phyloP scores from a whole-genome alignment of 2,329 filamentous ascomycete species.

The Neopestalotiopsis sp. region DNA sequence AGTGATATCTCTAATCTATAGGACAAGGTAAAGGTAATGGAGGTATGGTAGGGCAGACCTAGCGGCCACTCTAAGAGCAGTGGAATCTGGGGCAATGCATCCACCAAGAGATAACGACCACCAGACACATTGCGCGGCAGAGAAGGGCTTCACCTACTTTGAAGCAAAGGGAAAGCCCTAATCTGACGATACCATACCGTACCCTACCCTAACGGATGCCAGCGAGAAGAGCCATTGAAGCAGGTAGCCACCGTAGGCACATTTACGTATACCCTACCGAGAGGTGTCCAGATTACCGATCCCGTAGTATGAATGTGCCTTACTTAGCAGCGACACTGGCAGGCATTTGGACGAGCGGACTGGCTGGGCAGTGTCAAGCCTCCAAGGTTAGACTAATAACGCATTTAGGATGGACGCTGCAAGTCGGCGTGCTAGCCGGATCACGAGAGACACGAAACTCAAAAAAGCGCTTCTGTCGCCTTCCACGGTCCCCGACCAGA shows the following conservation, averaged over 20 bases:
- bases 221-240: too few species aligned
- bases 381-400: not conserved
- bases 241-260: too few species aligned
- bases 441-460: slow-evolving; percentile 1
- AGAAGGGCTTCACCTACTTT: not conserved
- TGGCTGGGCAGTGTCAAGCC: not conserved
- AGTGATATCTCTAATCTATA: slow-evolving; percentile 3
- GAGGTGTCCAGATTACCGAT: not conserved
- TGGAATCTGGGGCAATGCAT: not conserved
- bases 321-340: too few species aligned
- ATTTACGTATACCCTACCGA: not conserved
- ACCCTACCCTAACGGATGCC: not conserved
- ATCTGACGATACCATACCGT: not conserved
- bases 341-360: too few species aligned
- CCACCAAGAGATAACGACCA: slow-evolving; percentile 2
- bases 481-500: not conserved
- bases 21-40: not conserved
- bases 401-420: not conserved
- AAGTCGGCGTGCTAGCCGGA: slow-evolving; percentile 2
- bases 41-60: not conserved
- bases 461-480: slow-evolving; percentile 11
- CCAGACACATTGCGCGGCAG: not conserved
- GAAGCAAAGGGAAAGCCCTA: not conserved
- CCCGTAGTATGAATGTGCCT: too few species aligned
- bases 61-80: slow-evolving; percentile 1